Evolutionary conservation across 23 red algal genomes (phyloP).

Genomic region (Agarophyton chilense): DNA sequence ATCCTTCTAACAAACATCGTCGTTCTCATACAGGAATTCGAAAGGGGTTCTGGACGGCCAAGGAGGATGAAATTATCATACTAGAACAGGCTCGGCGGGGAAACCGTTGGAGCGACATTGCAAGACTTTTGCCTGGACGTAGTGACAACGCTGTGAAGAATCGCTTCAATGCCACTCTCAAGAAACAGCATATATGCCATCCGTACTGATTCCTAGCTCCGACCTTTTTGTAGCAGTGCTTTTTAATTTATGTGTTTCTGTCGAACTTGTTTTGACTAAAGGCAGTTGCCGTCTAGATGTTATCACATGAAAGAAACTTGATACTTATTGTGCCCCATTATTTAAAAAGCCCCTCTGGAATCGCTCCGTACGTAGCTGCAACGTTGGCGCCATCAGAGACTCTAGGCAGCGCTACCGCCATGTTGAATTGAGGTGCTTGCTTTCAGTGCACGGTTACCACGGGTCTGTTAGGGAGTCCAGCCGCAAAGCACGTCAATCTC

Average conservation of each 20-base stretch:
- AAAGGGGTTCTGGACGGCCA: slow-evolving; percentile 61
- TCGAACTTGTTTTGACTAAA: too few relatives aligned
- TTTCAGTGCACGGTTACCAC: not conserved
- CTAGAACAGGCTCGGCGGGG: slow-evolving; percentile 63
- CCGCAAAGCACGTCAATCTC: slow-evolving; percentile 9
- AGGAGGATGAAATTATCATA: slow-evolving; percentile 61
- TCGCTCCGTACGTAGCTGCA: too few relatives aligned
- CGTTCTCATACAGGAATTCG: not conserved
- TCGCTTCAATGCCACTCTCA: slow-evolving; percentile 77
- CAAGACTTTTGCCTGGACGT: slow-evolving; percentile 61
- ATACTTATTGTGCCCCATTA: too few relatives aligned
- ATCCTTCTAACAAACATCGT: not conserved
- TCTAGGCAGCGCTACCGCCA: not conserved
- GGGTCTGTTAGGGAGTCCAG: slow-evolving; percentile 11
- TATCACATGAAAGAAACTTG: too few relatives aligned
- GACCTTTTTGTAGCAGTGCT: not conserved
- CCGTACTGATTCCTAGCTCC: not conserved
- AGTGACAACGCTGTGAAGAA: slow-evolving; percentile 92
- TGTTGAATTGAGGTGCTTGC: not conserved
- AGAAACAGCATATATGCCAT: slow-evolving; percentile 1
- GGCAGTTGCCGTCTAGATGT: too few relatives aligned
- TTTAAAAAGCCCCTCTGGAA: too few relatives aligned
- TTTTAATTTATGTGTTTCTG: not conserved
- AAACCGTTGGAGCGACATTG: slow-evolving; percentile 85
- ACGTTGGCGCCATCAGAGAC: too few relatives aligned